Evolutionary conservation across 176 grass and related monocot genomes (phyloP).

Genomic region (sorghum (Sorghum bicolor)): DNA sequence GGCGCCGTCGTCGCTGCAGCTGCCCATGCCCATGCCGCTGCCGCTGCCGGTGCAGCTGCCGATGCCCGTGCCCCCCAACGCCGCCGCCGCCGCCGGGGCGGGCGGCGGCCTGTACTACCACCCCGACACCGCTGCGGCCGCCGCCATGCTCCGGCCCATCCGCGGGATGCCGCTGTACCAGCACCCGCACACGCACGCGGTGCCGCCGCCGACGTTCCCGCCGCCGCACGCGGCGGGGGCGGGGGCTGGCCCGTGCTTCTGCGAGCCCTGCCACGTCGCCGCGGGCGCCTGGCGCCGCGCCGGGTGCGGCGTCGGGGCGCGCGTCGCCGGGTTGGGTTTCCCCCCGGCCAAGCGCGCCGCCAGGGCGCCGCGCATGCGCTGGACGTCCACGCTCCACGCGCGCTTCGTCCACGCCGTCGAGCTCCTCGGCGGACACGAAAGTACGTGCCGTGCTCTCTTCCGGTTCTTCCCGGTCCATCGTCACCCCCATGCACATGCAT

Average conservation of each 20-base stretch:
- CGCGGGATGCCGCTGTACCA: slow-evolving; percentile 81
- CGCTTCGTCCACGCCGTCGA: slow-evolving; percentile 94
- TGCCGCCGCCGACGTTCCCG: slow-evolving; percentile 20
- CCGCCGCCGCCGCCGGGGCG: background rate
- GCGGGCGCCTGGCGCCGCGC: slow-evolving; percentile 16
- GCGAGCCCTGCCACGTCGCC: slow-evolving; percentile 37
- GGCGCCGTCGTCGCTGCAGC: slow-evolving; percentile 22
- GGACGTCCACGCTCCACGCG: slow-evolving; percentile 81
- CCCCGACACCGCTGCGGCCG: background rate
- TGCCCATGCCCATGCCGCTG: slow-evolving; percentile 18
- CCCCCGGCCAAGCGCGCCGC: slow-evolving; percentile 49
- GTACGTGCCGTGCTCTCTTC: slow-evolving; percentile 37
- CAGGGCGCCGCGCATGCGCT: slow-evolving; percentile 81
- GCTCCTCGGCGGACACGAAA: slow-evolving; percentile 84
- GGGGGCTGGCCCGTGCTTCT: slow-evolving; percentile 34
- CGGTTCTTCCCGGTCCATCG: background rate
- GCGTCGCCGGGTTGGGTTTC: background rate
- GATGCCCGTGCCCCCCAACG: slow-evolving; percentile 4
- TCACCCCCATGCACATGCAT: background rate
- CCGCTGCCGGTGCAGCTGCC: slow-evolving; percentile 5
- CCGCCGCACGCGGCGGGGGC: background rate
- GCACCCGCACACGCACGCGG: slow-evolving; percentile 9
- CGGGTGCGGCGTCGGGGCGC: slow-evolving; percentile 27
- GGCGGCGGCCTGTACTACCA: slow-evolving; percentile 25
- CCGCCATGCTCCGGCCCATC: slow-evolving; percentile 45